Base-by-base conservation (phyloP, 257 asterid genomes). In the Cinchona pubescens region DNA sequence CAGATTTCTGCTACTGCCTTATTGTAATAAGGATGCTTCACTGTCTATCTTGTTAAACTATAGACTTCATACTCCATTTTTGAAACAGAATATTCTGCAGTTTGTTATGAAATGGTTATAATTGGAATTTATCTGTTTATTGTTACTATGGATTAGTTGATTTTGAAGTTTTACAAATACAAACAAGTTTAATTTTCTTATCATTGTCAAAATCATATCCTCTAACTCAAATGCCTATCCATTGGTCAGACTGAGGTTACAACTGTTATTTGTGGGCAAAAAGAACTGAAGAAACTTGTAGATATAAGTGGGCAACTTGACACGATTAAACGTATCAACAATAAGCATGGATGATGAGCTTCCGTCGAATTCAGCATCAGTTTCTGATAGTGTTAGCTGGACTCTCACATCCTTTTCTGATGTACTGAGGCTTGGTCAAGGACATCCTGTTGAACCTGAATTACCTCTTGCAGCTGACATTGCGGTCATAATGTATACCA, bases 401-500 rank as follows among this genome's bases (percentile, higher is more conserved):
- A 84, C 83, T 11, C 40, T 92, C 69, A 78, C 80, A 58, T 82
- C 99, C 75, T 88, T 95, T 78, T 86, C 86, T 63, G 88, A 95
- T 72, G 88, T 91, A 56, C 89, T 92, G 71, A 87, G 81, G 78
- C 83, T 90, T 78, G 99, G 99, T 70, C 79, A 81, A 43, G 92
- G 84, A 83, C 87, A 83, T 79, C 92, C 98, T 11, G 91, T 82
- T 66, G 96, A 90, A 37, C 89, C 97, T 14, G 96, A 92, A 45
- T 81, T 95, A 58, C 99, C 99, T 77, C 86, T 95, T 80, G 80
- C 88, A 71, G 88, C 98, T 77, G 99, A 92, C 82, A 49, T 88
- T 81, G 99, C 98, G 55, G 99, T 95, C 84, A 90, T 95, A 74
- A 95, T 95, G 99, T 95, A 95, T 86, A 95, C 99, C 1, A 95